Percentiles rank a stretch among this genome's conserved stretches.
phyloP scores from a whole-genome alignment of 2,329 filamentous ascomycete genomes.

The Trichophyton rubrum region DNA sequence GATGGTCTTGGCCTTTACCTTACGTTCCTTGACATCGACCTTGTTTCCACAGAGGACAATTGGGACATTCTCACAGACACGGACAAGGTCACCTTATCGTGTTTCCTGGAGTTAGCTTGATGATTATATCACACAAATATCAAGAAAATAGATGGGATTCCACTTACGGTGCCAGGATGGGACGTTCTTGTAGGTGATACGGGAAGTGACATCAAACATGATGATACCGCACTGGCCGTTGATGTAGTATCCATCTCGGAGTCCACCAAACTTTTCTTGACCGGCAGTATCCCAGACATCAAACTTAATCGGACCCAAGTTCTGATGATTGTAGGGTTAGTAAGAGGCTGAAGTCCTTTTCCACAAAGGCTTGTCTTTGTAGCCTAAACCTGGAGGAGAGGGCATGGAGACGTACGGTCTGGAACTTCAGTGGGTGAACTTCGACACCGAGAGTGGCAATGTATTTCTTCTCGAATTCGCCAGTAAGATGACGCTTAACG shows the following conservation, averaged over 20 bases:
- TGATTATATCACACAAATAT: background rate
- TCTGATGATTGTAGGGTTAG: conserved; percentile 36
- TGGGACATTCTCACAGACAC: conserved; percentile 95
- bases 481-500: conserved; percentile 99
- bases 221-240: conserved; percentile 99
- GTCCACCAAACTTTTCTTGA: conserved; percentile 96
- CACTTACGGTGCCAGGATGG: conserved; percentile 96
- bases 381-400: background rate
- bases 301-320: conserved; percentile 94
- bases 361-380: background rate
- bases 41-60: conserved; percentile 98
- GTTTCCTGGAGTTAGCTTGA: background rate
- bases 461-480: conserved; percentile 99
- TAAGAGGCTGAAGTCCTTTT: background rate
- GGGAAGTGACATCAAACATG: conserved; percentile 98
- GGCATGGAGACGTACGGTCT: conserved; percentile 58
- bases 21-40: conserved; percentile 98
- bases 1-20: conserved; percentile 99
- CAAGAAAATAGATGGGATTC: background rate
- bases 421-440: conserved; percentile 96
- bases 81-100: conserved; percentile 78
- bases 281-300: conserved; percentile 99
- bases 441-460: conserved; percentile 99
- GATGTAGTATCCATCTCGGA: conserved; percentile 98
- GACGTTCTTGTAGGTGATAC: conserved; percentile 92